Base-by-base conservation (phyloP, 1,284 basidiomycete species). In the Wallemia mellicola region DNA sequence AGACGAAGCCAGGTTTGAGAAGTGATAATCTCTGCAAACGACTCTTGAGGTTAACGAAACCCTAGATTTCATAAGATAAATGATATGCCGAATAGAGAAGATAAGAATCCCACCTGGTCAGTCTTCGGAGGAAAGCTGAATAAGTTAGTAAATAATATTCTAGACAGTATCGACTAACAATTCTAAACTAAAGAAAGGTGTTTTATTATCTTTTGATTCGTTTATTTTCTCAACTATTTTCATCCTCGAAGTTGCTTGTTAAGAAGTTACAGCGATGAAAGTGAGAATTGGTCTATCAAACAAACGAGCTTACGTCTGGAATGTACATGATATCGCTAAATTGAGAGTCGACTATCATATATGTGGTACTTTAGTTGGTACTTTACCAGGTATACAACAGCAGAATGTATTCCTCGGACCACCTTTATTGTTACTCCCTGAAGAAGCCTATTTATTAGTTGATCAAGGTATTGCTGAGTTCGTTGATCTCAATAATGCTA, bases 361-460 rank as follows among this genome's bases (percentile, higher is more conserved):
- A 57, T 87, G 83, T 64, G 91, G 92, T 32, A 74, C 88, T 58
- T 71, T 95, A 54, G 78, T 78, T 0, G 94, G 94, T 0, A 96
- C 94, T 0, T 76, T 99, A 24, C 91, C 94, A 1, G 85, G 91
- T 67, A 76, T 96, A 0, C 82, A 87, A 2, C 92, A 96, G 67
- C 94, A 99, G 71, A 99, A 99, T 71, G 79, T 86, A 1, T 98
- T 98, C 68, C 75, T 98, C 19, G 94, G 94, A 15, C 71, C 88
- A 19, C 94, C 94, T 1, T 73, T 95, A 1, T 74, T 87, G 22
- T 73, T 98, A 1, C 78, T 89, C 70, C 83, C 86, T 0, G 94
- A 99, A 68, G 94, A 98, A 68, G 86, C 84, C 1, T 84, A 85
- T 1, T 74, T 88, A 26, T 77, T 98, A n/a, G 38, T 48, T 22